These are phyloP conservation scores for Microdochium trichocladiopsis DNA, from an alignment of 2,329 filamentous ascomycete species.

Conservation along the genomic window DNA sequence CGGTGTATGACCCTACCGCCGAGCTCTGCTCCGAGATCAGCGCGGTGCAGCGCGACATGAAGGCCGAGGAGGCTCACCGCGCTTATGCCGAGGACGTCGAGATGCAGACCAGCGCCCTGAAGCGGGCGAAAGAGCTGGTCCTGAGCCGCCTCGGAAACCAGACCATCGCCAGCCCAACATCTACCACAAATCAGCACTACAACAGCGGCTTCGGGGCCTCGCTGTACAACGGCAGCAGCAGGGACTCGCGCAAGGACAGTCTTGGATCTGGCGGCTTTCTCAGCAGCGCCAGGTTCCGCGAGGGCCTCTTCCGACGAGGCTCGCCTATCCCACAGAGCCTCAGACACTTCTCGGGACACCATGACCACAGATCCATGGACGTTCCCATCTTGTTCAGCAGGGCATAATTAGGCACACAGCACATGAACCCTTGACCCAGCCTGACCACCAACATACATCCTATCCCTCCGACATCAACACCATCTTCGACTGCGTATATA, in stretches of 20 bases:
- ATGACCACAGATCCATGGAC: constrained; percentile 38
- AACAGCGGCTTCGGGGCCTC: constrained; percentile 8
- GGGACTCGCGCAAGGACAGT: constrained; percentile 15
- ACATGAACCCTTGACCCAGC: too few species aligned
- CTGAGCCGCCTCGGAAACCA: constrained; percentile 46
- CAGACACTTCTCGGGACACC: constrained; percentile 3
- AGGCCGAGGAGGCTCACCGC: constrained; percentile 48
- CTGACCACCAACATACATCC: background rate
- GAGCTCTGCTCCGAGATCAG: constrained; percentile 40
- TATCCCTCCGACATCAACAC: too few species aligned
- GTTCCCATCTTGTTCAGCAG: constrained; percentile 56
- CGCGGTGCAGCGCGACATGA: constrained; percentile 50
- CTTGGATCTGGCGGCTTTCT: constrained; percentile 22
- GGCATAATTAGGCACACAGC: too few species aligned
- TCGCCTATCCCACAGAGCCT: constrained; percentile 4
- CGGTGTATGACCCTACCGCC: constrained; percentile 44
- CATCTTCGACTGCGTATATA: too few species aligned
- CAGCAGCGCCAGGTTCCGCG: constrained; percentile 28
- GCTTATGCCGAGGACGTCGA: constrained; percentile 50
- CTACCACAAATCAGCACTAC: constrained; percentile 14
- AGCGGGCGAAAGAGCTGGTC: constrained; percentile 53
- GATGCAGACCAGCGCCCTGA: constrained; percentile 45
- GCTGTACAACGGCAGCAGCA: constrained; percentile 13
- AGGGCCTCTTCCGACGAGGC: constrained; percentile 33
- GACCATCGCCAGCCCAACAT: constrained; percentile 33